A percentile compares a stretch with the other conserved stretches of the same genome.
Conservation (phyloP, 2,329 filamentous ascomycete species). For the Akanthomyces muscarius region DNA sequence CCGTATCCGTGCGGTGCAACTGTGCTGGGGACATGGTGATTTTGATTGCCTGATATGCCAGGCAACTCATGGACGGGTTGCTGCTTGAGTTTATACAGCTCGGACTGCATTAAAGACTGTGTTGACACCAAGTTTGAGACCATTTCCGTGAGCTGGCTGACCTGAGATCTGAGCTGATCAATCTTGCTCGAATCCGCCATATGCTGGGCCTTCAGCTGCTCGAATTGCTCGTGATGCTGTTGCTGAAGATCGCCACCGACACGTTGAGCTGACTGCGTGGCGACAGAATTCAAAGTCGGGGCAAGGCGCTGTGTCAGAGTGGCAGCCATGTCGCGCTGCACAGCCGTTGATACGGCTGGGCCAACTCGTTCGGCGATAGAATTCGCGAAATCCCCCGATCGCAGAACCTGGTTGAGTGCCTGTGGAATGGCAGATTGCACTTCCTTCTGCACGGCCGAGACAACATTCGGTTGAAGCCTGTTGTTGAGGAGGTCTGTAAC, state of each 20-base stretch:
- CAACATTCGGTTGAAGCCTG: conserved; percentile 62
- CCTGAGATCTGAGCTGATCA: conserved; percentile 64
- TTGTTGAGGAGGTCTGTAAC: conserved; percentile 69
- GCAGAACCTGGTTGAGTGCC: conserved; percentile 51
- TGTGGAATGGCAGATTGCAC: conserved; percentile 67
- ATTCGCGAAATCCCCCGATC: conserved; percentile 69
- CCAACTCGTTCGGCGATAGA: conserved; percentile 66
- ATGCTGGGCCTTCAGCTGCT: conserved; percentile 48
- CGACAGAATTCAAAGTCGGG: conserved; percentile 61
- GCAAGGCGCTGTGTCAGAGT: conserved; percentile 60
- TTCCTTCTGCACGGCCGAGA: conserved; percentile 66
- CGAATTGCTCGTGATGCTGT: conserved; percentile 49
- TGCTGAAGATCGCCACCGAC: conserved; percentile 66
- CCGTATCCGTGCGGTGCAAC: conserved; percentile 28
- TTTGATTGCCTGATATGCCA: conserved; percentile 25
- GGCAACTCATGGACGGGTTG: conserved; percentile 44
- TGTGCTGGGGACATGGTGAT: conserved; percentile 23
- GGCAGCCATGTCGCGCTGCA: conserved; percentile 65
- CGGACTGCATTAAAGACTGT: conserved; percentile 65
- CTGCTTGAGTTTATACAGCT: conserved; percentile 55
- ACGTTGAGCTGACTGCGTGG: conserved; percentile 63
- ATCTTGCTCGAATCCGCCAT: conserved; percentile 59
- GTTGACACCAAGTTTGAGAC: conserved; percentile 65
- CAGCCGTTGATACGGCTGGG: conserved; percentile 59
- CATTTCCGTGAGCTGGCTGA: conserved; percentile 63